These are phyloP conservation scores for Tricholoma terreum DNA, from an alignment of 768 basidiomycete genomes.

Conservation along the genomic window DNA sequence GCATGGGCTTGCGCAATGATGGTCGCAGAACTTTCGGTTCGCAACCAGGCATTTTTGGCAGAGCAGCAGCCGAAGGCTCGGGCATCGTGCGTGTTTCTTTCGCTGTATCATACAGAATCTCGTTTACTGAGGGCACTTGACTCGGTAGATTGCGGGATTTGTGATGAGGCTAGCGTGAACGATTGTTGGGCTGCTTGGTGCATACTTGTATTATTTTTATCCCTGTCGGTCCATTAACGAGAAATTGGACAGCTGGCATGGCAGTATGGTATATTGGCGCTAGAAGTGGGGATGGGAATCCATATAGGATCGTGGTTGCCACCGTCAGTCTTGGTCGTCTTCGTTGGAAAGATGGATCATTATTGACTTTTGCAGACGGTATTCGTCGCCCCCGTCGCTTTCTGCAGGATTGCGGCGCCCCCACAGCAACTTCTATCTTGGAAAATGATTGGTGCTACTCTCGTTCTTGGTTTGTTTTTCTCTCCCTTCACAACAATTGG, in stretches of 20 bases:
- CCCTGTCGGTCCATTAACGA: neutral
- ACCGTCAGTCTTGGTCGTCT: conserved; percentile 25
- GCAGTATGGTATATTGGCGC: conserved; percentile 44
- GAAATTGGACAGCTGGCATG: conserved; percentile 30
- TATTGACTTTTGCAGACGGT: conserved; percentile 22
- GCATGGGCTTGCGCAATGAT: conserved; percentile 44
- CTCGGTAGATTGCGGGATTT: conserved; percentile 31
- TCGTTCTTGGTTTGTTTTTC: conserved; percentile 30
- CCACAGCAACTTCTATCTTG: conserved; percentile 34
- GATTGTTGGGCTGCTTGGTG: conserved; percentile 33
- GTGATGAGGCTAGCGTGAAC: conserved; percentile 33
- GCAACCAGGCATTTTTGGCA: conserved; percentile 33
- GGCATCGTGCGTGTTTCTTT: conserved; percentile 29
- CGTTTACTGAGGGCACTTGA: neutral
- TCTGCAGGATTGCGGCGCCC: conserved; percentile 33
- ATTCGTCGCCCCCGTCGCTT: conserved; percentile 33
- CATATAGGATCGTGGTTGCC: conserved; percentile 41
- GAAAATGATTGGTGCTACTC: conserved; percentile 37
- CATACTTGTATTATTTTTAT: conserved; percentile 1
- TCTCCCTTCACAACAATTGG: neutral
- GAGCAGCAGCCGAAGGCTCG: conserved; percentile 32
- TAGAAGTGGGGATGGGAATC: conserved; percentile 35
- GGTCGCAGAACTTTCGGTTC: conserved; percentile 36
- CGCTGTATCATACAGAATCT: neutral
- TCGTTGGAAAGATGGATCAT: no score